Conservation (phyloP, 108 stramenopile genomes). For the Cyclotella kingstonii region DNA sequence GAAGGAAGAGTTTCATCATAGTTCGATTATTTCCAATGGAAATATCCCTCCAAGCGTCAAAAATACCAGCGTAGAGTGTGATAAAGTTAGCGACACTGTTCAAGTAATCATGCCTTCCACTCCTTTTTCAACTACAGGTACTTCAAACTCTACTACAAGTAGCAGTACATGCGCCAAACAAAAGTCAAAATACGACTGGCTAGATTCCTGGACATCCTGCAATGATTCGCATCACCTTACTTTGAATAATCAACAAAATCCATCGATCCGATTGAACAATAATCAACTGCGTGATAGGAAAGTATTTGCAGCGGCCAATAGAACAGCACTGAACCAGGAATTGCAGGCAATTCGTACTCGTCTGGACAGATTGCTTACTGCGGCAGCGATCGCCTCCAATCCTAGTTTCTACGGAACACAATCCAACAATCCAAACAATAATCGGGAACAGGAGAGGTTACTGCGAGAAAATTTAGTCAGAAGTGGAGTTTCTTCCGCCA, state of each 20-base stretch:
- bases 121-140: background rate
- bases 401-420: background rate
- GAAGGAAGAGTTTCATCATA: background rate
- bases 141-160: background rate
- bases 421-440: background rate
- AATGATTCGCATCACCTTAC: background rate
- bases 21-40: background rate
- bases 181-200: constrained; percentile 56
- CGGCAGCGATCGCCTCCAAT: constrained; percentile 13
- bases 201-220: constrained; percentile 70
- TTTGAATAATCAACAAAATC: background rate
- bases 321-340: constrained; percentile 27
- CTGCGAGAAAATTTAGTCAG: constrained; percentile 39
- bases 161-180: constrained; percentile 3
- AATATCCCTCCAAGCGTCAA: background rate
- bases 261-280: background rate
- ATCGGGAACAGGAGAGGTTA: constrained; percentile 15
- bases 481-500: constrained; percentile 30
- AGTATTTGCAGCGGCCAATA: constrained; percentile 26
- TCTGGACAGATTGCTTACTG: constrained; percentile 21
- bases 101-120: background rate
- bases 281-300: constrained; percentile 1
- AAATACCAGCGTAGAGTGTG: too few relatives aligned
- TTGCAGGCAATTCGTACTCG: constrained; percentile 29
- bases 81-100: background rate